Base-by-base conservation (phyloP, 768 basidiomycete genomes). In the Panaeolus cyanescens region DNA sequence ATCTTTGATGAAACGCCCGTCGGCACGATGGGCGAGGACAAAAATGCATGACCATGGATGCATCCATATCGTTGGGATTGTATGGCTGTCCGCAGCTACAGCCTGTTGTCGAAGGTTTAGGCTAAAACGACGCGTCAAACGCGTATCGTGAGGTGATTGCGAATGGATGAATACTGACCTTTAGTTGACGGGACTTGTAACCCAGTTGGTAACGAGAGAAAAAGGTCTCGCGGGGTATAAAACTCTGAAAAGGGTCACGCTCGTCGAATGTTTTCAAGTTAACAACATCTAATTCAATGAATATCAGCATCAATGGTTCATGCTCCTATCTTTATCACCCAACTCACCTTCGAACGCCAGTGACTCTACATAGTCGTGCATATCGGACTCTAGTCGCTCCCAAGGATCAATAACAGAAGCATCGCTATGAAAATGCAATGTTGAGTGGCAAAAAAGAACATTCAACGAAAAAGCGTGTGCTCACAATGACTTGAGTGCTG, bases 11-110 rank as follows among this genome's bases (percentile, higher is more conserved):
- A 61, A 80, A 87, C 7, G 74, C 78, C 4, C 67, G 75, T 10
- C 77, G 69, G 62, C 87, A 89, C 0, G 63, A 58, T 0, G 81
- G 83, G 0, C 82, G 79, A 0, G 86, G 85, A 65, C 87, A 89
- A 57, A 85, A 85, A 57, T 88, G 84, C 72, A 84, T 84, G 6
- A 83, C 36, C 5, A 67, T 64, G 6, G 55, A 28, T 1, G 66
- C 59, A 25, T 68, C 53, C 37, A 67, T 22, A 39, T 74, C 65
- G 54, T 81, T 75, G 0, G 85, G 82, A 30, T 73, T 73, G 64
- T 88, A 89, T 0, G 82, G 79, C 3, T 69, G 39, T 12, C 62
- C 63, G 71, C 87, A 89, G 3, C 76, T 64, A 58, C 87, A 88
- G 0, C 79, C 74, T 12, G 56, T 53, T 0, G 66, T 55, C 0